Percentiles rank a stretch among this genome's conserved stretches.
These are phyloP conservation scores for Grigorovia transvaalensis DNA, from an alignment of 805 yeast genomes.

Conservation along the genomic window DNA sequence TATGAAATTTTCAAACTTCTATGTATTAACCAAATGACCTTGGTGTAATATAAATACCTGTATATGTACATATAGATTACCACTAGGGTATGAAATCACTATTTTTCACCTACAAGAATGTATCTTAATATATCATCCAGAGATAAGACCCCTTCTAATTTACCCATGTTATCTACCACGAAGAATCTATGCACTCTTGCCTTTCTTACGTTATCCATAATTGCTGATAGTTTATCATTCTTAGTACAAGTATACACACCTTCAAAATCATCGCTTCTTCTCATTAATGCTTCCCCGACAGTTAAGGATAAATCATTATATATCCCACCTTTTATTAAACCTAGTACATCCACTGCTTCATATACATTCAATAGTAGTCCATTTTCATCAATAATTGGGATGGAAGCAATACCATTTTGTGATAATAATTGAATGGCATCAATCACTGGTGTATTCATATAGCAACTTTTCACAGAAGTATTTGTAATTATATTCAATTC, in stretches of 20 bases:
- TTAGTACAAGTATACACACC: slow-evolving; percentile 95
- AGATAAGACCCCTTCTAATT: slow-evolving; percentile 73
- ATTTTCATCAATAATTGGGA: slow-evolving; percentile 81
- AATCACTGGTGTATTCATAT: slow-evolving; percentile 84
- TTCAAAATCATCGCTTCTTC: slow-evolving; percentile 85
- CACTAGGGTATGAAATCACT: background rate
- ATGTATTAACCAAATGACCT: no score
- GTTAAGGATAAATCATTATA: slow-evolving; percentile 81
- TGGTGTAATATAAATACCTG: no score
- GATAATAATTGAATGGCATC: slow-evolving; percentile 82
- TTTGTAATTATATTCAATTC: slow-evolving; percentile 59
- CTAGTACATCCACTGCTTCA: slow-evolving; percentile 90
- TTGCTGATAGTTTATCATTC: slow-evolving; percentile 75
- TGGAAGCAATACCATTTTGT: slow-evolving; percentile 73
- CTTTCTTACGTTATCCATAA: slow-evolving; percentile 86
- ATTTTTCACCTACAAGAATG: slow-evolving; percentile 51
- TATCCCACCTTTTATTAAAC: slow-evolving; percentile 87
- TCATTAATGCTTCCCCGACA: slow-evolving; percentile 91
- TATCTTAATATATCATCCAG: slow-evolving; percentile 84
- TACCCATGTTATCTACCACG: slow-evolving; percentile 78
- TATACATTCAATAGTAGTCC: slow-evolving; percentile 69
- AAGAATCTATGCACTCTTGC: slow-evolving; percentile 85
- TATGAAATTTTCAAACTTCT: no score
- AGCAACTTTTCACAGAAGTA: slow-evolving; percentile 56
- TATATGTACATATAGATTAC: no score